These are phyloP conservation scores for Hanseniaspora lindneri DNA, from an alignment of 805 yeast species.

Conservation along the genomic window DNA sequence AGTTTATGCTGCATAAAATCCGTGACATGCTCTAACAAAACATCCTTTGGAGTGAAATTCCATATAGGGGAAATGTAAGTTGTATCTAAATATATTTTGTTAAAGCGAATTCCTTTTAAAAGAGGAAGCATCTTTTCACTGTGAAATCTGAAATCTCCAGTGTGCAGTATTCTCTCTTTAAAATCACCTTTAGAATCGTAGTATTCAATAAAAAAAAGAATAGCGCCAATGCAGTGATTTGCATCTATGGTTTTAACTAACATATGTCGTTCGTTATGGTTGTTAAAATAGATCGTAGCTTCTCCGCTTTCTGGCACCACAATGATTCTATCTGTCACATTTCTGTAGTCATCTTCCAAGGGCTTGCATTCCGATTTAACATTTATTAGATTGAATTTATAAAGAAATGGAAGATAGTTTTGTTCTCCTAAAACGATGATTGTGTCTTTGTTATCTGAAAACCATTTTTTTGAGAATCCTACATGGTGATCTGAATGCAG, in stretches of 20 bases:
- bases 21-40: slow-evolving; percentile 6
- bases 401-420: slow-evolving; percentile 47
- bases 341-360: slow-evolving; percentile 29
- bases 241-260: slow-evolving; percentile 64
- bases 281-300: background rate
- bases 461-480: slow-evolving; percentile 72
- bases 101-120: slow-evolving; percentile 29
- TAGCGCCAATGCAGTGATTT: slow-evolving; percentile 96
- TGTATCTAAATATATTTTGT: slow-evolving; percentile 73
- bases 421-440: slow-evolving; percentile 59
- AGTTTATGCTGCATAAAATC: slow-evolving; percentile 15
- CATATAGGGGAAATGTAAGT: slow-evolving; percentile 41
- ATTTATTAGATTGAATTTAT: slow-evolving; percentile 40
- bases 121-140: slow-evolving; percentile 29
- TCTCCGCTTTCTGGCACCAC: background rate
- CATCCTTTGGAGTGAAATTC: slow-evolving; percentile 31
- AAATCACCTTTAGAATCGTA: slow-evolving; percentile 23
- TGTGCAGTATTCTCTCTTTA: slow-evolving; percentile 47
- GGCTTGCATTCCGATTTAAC: slow-evolving; percentile 22
- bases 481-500: slow-evolving; percentile 93
- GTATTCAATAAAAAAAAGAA: slow-evolving; percentile 57
- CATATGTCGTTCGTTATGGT: slow-evolving; percentile 19
- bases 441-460: slow-evolving; percentile 33
- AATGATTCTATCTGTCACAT: slow-evolving; percentile 34
- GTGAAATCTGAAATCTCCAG: slow-evolving; percentile 85